A percentile compares a stretch with the other conserved stretches of the same genome.
Evolutionary conservation across 208 protist species (phyloP).

Genomic region (Eutreptiella sp.): DNA sequence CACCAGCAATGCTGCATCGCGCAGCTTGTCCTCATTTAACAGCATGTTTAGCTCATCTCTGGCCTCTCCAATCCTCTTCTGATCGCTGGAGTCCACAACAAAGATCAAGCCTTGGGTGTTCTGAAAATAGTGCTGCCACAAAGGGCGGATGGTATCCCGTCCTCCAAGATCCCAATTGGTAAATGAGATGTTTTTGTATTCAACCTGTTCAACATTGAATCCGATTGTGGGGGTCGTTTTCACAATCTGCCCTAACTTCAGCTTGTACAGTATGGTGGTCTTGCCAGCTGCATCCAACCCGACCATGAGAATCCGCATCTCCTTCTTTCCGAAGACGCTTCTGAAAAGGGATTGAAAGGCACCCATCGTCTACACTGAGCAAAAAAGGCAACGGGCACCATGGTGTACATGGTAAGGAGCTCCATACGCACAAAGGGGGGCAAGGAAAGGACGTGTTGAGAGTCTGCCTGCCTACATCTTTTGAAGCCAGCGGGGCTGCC

Average conservation of each 20-base stretch:
- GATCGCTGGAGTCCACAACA: slow-evolving; percentile 93
- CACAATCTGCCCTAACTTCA: slow-evolving; percentile 92
- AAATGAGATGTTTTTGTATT: slow-evolving; percentile 94
- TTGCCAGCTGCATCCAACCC: slow-evolving; percentile 96
- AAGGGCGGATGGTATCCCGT: slow-evolving; percentile 88
- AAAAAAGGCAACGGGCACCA: too few relatives aligned
- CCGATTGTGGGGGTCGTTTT: slow-evolving; percentile 95
- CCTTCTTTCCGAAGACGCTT: slow-evolving; percentile 85
- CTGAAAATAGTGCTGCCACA: slow-evolving; percentile 95
- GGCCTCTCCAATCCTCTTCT: slow-evolving; percentile 77
- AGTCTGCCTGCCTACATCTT: too few relatives aligned
- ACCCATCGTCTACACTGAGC: too few relatives aligned
- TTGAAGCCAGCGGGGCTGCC: too few relatives aligned
- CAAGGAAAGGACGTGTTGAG: too few relatives aligned
- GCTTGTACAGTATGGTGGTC: slow-evolving; percentile 95
- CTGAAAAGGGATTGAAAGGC: slow-evolving; percentile 63
- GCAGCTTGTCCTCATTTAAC: slow-evolving; percentile 93
- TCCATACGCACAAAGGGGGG: too few relatives aligned
- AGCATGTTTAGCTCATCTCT: slow-evolving; percentile 87
- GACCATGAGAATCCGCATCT: slow-evolving; percentile 95
- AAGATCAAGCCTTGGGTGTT: slow-evolving; percentile 94
- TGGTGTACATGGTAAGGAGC: too few relatives aligned
- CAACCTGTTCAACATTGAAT: slow-evolving; percentile 93
- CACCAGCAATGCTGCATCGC: slow-evolving; percentile 89
- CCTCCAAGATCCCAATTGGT: slow-evolving; percentile 93